A percentile compares a stretch with the other conserved stretches of the same genome.
Conservation (phyloP, 495 filamentous ascomycete genomes). For the Lentithecium fluviatile region DNA sequence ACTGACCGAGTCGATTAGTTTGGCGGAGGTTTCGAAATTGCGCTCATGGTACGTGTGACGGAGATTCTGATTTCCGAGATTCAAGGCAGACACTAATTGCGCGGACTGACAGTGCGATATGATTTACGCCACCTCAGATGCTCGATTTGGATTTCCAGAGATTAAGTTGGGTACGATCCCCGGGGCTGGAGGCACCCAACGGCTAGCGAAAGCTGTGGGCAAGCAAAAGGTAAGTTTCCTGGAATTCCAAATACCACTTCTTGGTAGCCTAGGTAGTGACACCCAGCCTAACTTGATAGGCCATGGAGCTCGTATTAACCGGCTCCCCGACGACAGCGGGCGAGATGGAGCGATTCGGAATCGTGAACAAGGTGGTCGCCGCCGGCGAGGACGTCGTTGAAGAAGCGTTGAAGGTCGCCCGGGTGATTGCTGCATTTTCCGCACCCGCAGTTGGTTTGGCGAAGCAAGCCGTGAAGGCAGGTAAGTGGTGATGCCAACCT, state of each 20-base stretch:
- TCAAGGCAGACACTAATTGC: background rate
- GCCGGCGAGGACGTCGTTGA: conserved; percentile 18
- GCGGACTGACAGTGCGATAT: conserved; percentile 42
- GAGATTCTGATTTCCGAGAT: background rate
- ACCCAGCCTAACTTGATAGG: conserved; percentile 18
- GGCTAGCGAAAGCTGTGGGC: conserved; percentile 44
- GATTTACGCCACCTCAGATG: conserved; percentile 41
- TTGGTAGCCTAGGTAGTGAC: background rate
- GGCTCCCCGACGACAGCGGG: conserved; percentile 7
- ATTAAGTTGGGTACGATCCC: conserved; percentile 49
- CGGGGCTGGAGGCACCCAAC: conserved; percentile 48
- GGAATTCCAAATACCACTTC: conserved; percentile 3
- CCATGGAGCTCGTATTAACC: conserved; percentile 28
- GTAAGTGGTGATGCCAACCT: conserved; percentile 8
- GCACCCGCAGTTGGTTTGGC: conserved; percentile 18
- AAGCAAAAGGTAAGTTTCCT: conserved; percentile 39
- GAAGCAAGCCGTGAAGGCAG: conserved; percentile 21
- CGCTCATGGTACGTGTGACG: conserved; percentile 18
- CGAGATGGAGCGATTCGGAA: conserved; percentile 26
- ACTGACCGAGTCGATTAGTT: conserved; percentile 20
- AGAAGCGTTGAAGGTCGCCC: conserved; percentile 13
- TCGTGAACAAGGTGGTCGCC: conserved; percentile 21
- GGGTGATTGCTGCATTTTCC: conserved; percentile 16
- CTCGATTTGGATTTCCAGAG: conserved; percentile 48
- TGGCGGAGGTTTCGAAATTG: conserved; percentile 33